Percentiles rank a stretch among this genome's conserved stretches.
Conservation (phyloP, 2,329 filamentous ascomycete genomes). For the Phaeoacremonium minimum region DNA sequence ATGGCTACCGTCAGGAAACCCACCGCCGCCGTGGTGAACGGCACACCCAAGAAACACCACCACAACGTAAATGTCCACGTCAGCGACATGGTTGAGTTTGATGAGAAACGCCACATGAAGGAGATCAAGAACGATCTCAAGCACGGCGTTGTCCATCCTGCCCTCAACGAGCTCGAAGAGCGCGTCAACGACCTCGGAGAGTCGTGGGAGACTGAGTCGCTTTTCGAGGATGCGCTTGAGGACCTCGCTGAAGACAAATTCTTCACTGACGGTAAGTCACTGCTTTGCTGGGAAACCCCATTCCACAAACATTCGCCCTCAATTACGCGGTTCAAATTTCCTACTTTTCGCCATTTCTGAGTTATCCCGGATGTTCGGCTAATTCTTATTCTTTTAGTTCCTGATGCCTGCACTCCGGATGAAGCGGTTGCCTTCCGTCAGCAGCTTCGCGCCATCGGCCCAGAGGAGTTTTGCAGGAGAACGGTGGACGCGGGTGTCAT, state of each 20-base stretch:
- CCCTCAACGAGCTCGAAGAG: constrained; percentile 40
- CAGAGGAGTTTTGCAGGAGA: constrained; percentile 68
- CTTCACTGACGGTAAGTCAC: constrained; percentile 35
- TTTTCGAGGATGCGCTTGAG: constrained; percentile 60
- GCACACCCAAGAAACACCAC: neutral
- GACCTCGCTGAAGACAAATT: constrained; percentile 49
- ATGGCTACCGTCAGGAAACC: no score
- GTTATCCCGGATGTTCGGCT: no score
- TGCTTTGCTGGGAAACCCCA: no score
- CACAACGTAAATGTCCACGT: neutral
- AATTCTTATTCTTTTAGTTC: no score
- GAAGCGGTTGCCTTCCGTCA: constrained; percentile 67
- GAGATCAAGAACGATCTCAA: constrained; percentile 11
- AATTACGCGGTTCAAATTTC: constrained; percentile 3
- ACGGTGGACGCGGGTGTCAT: constrained; percentile 67
- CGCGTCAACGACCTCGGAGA: constrained; percentile 47
- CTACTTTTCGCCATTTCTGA: constrained; percentile 6
- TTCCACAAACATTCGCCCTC: constrained; percentile 5
- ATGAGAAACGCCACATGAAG: constrained; percentile 7
- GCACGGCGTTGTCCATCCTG: constrained; percentile 10
- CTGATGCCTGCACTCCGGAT: constrained; percentile 59
- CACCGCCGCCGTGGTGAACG: neutral
- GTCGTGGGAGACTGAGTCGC: constrained; percentile 60
- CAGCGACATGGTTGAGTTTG: constrained; percentile 8
- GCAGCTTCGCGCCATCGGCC: constrained; percentile 72